phyloP scores from a whole-genome alignment of 352 stramenopile species.

The Pythium dissimile region DNA sequence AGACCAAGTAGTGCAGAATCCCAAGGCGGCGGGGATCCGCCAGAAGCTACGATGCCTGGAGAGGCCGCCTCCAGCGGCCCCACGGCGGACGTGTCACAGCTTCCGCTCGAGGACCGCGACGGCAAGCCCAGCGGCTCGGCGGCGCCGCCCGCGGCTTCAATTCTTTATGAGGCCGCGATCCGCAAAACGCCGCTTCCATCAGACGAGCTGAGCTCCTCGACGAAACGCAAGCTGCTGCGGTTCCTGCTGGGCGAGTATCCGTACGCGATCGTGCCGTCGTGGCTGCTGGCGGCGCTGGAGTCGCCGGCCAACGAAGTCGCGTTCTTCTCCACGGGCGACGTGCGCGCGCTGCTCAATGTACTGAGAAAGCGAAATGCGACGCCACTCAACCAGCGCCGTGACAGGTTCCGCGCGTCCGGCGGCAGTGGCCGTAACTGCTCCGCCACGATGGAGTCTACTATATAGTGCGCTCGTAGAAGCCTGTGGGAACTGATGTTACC shows the following conservation, averaged over 20 bases:
- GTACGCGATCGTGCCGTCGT: slow-evolving; percentile 1
- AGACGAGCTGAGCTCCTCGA: background rate
- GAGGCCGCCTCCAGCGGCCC: background rate
- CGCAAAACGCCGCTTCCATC: slow-evolving; percentile 4
- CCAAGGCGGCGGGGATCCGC: no score
- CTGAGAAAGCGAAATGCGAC: background rate
- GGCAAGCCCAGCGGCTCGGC: background rate
- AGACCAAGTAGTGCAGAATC: background rate
- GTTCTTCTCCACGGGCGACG: slow-evolving; percentile 15
- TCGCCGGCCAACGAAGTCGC: slow-evolving; percentile 8
- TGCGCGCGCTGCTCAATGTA: background rate
- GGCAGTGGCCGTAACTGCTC: background rate
- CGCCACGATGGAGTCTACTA: no score
- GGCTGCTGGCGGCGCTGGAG: background rate
- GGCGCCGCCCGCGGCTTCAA: background rate
- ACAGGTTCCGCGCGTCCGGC: background rate
- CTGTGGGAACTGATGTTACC: no score
- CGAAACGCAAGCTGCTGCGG: slow-evolving; percentile 5
- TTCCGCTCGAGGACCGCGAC: slow-evolving; percentile 17
- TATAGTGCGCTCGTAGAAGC: no score
- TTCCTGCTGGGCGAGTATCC: slow-evolving; percentile 20
- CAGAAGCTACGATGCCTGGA: no score
- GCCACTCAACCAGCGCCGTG: slow-evolving; percentile 17
- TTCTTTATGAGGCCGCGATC: slow-evolving; percentile 1
- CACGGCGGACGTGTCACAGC: slow-evolving; percentile 3